Evolutionary conservation across 169 alveolate species (phyloP).

Genomic region (Plasmodium adleri): DNA sequence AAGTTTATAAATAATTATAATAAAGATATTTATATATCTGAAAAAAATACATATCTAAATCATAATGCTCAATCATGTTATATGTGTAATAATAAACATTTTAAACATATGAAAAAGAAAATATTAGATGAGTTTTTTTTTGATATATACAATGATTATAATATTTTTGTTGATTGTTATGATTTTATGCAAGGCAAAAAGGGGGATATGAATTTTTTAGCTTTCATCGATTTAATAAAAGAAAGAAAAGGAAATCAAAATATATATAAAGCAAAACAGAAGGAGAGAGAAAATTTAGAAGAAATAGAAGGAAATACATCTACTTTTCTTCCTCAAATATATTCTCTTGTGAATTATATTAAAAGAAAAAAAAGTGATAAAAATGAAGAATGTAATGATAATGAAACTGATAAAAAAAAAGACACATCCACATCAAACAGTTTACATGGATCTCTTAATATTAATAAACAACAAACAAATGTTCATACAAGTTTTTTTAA

Average conservation of each 20-base stretch:
- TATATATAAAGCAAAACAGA: background rate
- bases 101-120: conserved; percentile 17
- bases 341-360: too few species aligned
- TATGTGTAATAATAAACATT: conserved; percentile 23
- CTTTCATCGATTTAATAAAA: conserved; percentile 29
- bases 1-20: background rate
- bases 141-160: conserved; percentile 49
- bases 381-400: background rate
- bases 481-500: background rate
- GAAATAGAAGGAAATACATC: too few species aligned
- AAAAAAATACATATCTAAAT: background rate
- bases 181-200: conserved; percentile 7
- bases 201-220: conserved; percentile 10
- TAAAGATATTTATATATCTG: background rate
- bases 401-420: background rate
- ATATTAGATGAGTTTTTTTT: conserved; percentile 66
- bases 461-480: background rate
- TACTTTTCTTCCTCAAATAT: too few species aligned
- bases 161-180: conserved; percentile 30
- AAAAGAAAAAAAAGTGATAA: background rate
- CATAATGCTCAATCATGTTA: conserved; percentile 27
- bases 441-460: background rate
- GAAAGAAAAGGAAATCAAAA: conserved; percentile 2
- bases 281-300: background rate
- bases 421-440: background rate